Conservation (phyloP, 2,329 filamentous ascomycete species). For the Neofusicoccum umdonicola region DNA sequence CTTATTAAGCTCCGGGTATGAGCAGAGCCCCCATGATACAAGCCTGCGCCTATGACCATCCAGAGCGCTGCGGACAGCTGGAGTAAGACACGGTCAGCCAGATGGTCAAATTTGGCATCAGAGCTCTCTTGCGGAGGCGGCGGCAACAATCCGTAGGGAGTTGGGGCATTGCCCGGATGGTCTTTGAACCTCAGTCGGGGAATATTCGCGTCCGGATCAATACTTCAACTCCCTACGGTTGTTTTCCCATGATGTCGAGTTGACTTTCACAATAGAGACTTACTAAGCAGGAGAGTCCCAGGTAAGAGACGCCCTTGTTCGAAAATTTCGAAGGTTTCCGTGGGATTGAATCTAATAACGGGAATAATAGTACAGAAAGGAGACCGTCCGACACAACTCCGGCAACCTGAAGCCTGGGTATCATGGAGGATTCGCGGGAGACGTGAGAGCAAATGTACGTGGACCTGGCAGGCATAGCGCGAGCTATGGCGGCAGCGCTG, state of each 20-base stretch:
- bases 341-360: neutral
- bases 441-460: constrained; percentile 6
- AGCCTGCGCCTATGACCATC: neutral
- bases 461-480: neutral
- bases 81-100: neutral
- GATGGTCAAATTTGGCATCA: too few relatives aligned
- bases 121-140: neutral
- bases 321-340: neutral
- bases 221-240: too few relatives aligned
- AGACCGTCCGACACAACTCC: constrained; percentile 31
- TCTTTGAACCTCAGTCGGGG: too few relatives aligned
- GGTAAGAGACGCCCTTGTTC: neutral
- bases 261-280: neutral
- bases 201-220: too few relatives aligned
- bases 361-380: constrained; percentile 26
- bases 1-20: neutral
- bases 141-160: neutral
- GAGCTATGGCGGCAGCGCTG: neutral
- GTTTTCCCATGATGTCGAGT: too few relatives aligned
- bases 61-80: neutral
- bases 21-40: neutral
- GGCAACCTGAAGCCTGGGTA: constrained; percentile 32
- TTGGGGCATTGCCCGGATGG: too few relatives aligned
- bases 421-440: constrained; percentile 20
- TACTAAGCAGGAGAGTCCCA: constrained; percentile 1